Evolutionary conservation across 352 stramenopile genomes (phyloP), one percentile per base, ranked within the genome.

Genomic region (Phytophthora nicotianae): DNA sequence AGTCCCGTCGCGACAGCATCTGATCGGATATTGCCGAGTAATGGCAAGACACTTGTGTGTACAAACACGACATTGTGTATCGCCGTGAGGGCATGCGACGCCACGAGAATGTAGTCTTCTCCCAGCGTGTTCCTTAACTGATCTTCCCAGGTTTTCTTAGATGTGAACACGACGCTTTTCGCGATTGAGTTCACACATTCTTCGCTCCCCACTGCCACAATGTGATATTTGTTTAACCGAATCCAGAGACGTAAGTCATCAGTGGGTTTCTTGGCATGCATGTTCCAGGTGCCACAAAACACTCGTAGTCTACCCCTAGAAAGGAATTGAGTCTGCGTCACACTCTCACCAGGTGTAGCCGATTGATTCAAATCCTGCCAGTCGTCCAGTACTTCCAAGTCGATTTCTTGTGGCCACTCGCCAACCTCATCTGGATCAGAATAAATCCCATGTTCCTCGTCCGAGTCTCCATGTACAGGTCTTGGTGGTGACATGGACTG

Each of bases 1-100:
- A 98, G 80, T 0, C 96, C 96, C 23, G 94, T 98, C 0, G 96
- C 90, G 5, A 98, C 91, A 32, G 86, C 86, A 46, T 97, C 81
- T 11, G 88, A 89, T 59, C 97, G 82, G 29, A 99, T 81, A 29
- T 97, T 83, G 19, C 83, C 77, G 7, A 98, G 63, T 35, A 96
- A 62, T 21, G 88, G 83, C 11, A 96, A 65, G 21, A 95, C 41
- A 56, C 86, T 94, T 16, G 84, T 79, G 62, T 97, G 91, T n/a
- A 87, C 88, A 77, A 98, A 98, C 14, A 99, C 78, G 21, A 88
- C 77, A 57, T 98, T 95, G 65, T 98, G 95, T 53, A 98, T 97
- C 17, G 93, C 95, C 16, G 94, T 97, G 19, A 98, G 76, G 17
- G 89, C 85, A 62, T 98, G 93, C 0, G 93, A 84, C 10, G 88